Evolutionary conservation across 2,329 filamentous ascomycete species (phyloP), one percentile per base, ranked within the genome.

Genomic region (Neonectria faginata): DNA sequence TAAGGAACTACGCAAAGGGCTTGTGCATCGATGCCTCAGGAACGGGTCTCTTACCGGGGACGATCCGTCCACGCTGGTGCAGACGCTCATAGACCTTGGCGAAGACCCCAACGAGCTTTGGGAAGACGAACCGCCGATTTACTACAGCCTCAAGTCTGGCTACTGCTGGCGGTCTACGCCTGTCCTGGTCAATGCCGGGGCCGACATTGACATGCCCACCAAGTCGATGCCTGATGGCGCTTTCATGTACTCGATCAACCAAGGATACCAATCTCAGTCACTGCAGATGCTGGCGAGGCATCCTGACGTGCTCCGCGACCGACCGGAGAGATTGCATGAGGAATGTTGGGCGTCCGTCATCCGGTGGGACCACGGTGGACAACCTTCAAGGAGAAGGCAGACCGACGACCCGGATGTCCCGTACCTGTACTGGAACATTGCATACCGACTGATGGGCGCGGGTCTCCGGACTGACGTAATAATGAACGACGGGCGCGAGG

Each of bases 81-180:
- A 72, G 33, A 68, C 68, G 22, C 63, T 74, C 8, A 66, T 74
- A 22, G 71, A 74, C 14, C 67, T 64, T 12, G 72, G 72, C 7
- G 69, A 74, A 42, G 67, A 72, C 27, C 72, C 72, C 16, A 73
- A 74, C 45, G 68, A 72, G 50, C 64, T 74, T 16, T 74, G 68
- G 41, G 36, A 72, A 12, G 68, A 64, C 3, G 72, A 74, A 51
- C 72, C 72, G 25, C 69, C 72, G 3, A 64, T 74, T 25, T 74
- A 74, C 48, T 71, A 72, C 57, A 74, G 72, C 41, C 68, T 74
- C 52, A 74, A 64, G 51, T 74, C 72, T 10, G 70, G 64, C 2
- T 73, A 66, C 52, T 74, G 71, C 55, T 74, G 72, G 72, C 64
- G 72, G 41, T 72, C 72, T n/a, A 74, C 72, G 14, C 72, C 72